Evolutionary conservation across 192 early-diverging fungal genomes (phyloP).

Genomic region (Thoreauomyces humboldtii): DNA sequence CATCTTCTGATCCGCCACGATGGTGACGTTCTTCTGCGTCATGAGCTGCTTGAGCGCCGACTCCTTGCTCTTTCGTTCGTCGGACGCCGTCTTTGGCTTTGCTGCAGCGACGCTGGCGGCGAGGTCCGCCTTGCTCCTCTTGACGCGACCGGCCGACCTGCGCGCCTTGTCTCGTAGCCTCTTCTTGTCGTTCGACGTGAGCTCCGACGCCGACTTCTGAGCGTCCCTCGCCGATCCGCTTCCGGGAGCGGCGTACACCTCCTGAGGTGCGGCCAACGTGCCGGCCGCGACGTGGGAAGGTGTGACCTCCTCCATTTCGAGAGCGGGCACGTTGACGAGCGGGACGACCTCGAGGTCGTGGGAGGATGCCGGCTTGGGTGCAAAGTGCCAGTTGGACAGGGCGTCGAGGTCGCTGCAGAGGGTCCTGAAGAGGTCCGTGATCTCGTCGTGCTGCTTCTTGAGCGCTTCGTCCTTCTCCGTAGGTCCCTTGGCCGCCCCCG

Average conservation of each 20-base stretch:
- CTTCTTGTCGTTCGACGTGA: constrained; percentile 75
- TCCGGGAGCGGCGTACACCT: constrained; percentile 78
- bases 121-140: constrained; percentile 37
- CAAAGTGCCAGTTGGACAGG: constrained; percentile 91
- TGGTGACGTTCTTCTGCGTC: constrained; percentile 61
- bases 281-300: constrained; percentile 82
- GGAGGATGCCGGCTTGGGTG: constrained; percentile 72
- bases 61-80: constrained; percentile 46
- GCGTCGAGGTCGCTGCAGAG: constrained; percentile 87
- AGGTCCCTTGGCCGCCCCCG: constrained; percentile 3
- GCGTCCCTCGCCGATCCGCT: constrained; percentile 30
- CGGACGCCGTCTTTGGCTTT: constrained; percentile 31
- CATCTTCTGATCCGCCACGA: constrained; percentile 46
- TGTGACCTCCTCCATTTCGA: constrained; percentile 94
- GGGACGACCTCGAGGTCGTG: constrained; percentile 65
- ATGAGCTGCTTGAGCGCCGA: constrained; percentile 63
- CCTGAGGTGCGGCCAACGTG: constrained; percentile 81
- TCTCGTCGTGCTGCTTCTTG: constrained; percentile 75
- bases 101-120: constrained; percentile 43
- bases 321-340: constrained; percentile 68
- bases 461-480: constrained; percentile 79
- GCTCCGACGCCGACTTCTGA: constrained; percentile 77
- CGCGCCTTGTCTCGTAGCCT: constrained; percentile 66
- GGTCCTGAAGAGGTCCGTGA: constrained; percentile 71
- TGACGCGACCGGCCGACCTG: constrained; percentile 62